phyloP scores from a whole-genome alignment of 208 protist species.

The Porcisia hertigi region DNA sequence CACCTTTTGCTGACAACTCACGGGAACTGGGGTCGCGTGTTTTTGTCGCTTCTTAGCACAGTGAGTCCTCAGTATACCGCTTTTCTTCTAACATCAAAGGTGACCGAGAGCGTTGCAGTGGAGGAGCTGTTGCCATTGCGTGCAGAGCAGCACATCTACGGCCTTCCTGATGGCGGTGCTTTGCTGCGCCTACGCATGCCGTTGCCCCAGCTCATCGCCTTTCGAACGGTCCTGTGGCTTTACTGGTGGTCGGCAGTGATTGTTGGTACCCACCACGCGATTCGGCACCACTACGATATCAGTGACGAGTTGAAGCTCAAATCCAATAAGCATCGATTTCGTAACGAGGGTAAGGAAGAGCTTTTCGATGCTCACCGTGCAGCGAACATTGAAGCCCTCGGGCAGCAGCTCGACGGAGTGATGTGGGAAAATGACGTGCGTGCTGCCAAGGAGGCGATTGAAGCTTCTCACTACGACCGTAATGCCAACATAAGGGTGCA shows the following conservation, averaged over 20 bases:
- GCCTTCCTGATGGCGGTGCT: slow-evolving; percentile 3
- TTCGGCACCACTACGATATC: slow-evolving; percentile 74
- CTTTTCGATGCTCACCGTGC: slow-evolving; percentile 70
- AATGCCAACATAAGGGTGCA: slow-evolving; percentile 50
- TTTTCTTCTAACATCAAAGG: slow-evolving; percentile 1
- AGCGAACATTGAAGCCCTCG: slow-evolving; percentile 66
- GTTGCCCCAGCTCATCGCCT: slow-evolving; percentile 43
- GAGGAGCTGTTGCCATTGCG: slow-evolving; percentile 9
- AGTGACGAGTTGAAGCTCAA: slow-evolving; percentile 80
- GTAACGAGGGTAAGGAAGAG: slow-evolving; percentile 50
- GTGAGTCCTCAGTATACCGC: slow-evolving; percentile 51
- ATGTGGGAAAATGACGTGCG: slow-evolving; percentile 80
- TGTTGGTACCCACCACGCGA: slow-evolving; percentile 66
- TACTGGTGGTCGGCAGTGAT: slow-evolving; percentile 60
- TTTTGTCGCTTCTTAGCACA: slow-evolving; percentile 58
- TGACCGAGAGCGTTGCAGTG: neutral
- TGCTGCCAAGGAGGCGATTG: slow-evolving; percentile 79
- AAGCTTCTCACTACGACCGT: slow-evolving; percentile 75
- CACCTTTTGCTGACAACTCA: slow-evolving; percentile 33
- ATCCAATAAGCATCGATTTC: slow-evolving; percentile 56
- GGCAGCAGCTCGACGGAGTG: slow-evolving; percentile 67
- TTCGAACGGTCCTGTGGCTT: slow-evolving; percentile 37
- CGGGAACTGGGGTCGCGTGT: slow-evolving; percentile 64
- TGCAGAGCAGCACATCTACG: slow-evolving; percentile 3
- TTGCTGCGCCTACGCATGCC: slow-evolving; percentile 35